These are phyloP conservation scores for Quercus lobata DNA, from an alignment of 331 rosid genomes.

Conservation along the genomic window DNA sequence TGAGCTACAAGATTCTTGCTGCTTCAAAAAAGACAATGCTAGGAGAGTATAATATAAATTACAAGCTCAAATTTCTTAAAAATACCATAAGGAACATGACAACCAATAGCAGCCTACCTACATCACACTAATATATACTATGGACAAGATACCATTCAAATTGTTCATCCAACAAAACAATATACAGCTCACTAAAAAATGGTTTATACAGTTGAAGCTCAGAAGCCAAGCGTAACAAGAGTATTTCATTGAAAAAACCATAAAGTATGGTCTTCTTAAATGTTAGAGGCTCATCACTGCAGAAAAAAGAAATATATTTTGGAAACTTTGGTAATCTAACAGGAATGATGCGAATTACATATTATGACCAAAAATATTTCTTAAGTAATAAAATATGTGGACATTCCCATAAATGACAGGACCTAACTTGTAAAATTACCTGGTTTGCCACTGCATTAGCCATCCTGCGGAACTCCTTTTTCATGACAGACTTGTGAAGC, in stretches of 20 bases:
- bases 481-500: slow-evolving; percentile 83
- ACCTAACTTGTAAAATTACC: slow-evolving; percentile 28
- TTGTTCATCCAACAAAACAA: no score
- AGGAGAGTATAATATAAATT: no score
- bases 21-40: not conserved
- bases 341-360: not conserved
- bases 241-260: slow-evolving; percentile 42
- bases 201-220: slow-evolving; percentile 12
- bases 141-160: not conserved
- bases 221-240: slow-evolving; percentile 58
- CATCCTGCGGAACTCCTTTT: slow-evolving; percentile 86
- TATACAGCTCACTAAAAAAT: not conserved
- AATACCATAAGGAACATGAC: no score
- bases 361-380: not conserved
- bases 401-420: not conserved
- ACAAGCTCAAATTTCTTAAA: no score
- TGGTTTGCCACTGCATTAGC: slow-evolving; percentile 75
- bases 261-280: slow-evolving; percentile 29
- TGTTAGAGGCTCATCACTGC: slow-evolving; percentile 57
- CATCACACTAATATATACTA: not conserved
- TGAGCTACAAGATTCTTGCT: not conserved
- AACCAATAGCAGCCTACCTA: not conserved
- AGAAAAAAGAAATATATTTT: not conserved
- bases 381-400: not conserved
- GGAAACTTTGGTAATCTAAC: not conserved